Evolutionary conservation across 2,329 filamentous ascomycete species (phyloP), one percentile per base, ranked within the genome.

Genomic region (Diaporthe helianthi): DNA sequence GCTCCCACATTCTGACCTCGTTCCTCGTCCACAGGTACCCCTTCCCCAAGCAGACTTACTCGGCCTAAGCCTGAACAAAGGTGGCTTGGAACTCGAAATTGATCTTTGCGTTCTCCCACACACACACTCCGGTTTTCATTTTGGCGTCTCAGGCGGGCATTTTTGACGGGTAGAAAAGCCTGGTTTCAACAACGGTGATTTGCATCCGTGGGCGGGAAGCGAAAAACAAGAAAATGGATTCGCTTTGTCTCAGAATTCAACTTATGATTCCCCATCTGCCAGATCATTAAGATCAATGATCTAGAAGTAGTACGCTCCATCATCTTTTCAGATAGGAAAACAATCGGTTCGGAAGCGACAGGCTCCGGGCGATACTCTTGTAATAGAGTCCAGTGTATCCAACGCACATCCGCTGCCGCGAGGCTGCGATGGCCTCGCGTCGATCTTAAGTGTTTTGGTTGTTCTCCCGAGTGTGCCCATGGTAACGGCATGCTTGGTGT

Each of bases 41-140:
- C 74, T 92, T 89, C 85, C 92, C 92, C 77, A 94, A 95, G 87
- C 89, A 94, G 82, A 84, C 88, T 74, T 95, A 93, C 82, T 81
- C 86, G 73, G 67, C 63, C 53, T 67, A 68, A 38, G 33, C 60
- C 67, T 71, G 49, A 67, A 47, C 22, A n/a, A 47, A 24, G 70
- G 41, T 41, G 65, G 58, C 70, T 70, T 69, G 64, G 58, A 63
- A 63, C 58, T 68, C 65, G 46, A 64, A 61, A 69, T 68, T 72
- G 49, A 63, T 63, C 46, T 63, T 63, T 67, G 33, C 61, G 15
- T 64, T 46, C 52, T 64, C 65, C 51, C 61, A 44, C 58, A 44
- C 41, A 47, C 41, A 49, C 26, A 63, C 52, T 68, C 22, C 49
- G 58, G 44, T 49, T 63, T 58, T 47, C 22, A 61, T 53, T 22